Percentiles rank a stretch among this genome's conserved stretches.
These are phyloP conservation scores for Apiospora aurea DNA, from an alignment of 2,329 filamentous ascomycete genomes.

Conservation along the genomic window DNA sequence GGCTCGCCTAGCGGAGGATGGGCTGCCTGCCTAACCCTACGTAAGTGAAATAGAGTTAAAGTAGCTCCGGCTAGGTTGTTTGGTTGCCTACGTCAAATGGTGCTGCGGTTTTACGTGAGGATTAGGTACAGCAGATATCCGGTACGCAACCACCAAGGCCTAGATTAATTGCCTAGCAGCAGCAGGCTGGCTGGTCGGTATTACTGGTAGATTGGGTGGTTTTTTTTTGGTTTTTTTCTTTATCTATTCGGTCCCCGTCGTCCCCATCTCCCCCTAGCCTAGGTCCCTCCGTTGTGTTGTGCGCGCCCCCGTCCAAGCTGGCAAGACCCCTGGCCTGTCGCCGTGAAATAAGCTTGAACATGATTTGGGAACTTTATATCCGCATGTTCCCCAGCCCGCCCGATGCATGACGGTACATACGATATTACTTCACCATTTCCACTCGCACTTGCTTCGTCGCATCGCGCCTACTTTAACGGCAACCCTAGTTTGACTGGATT, in stretches of 20 bases:
- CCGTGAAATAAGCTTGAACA: constrained; percentile 25
- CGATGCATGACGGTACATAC: background rate
- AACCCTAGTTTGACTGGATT: constrained; percentile 9
- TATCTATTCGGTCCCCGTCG: background rate
- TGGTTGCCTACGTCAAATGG: background rate
- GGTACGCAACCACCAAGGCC: constrained; percentile 11
- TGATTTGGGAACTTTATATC: constrained; percentile 25
- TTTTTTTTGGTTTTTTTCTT: background rate
- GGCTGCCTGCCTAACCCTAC: constrained; percentile 5
- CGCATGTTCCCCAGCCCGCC: constrained; percentile 24
- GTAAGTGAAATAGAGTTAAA: constrained; percentile 5
- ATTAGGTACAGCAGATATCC: background rate
- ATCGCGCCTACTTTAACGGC: constrained; percentile 20
- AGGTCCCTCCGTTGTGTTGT: background rate
- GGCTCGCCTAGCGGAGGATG: background rate
- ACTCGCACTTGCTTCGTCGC: constrained; percentile 20
- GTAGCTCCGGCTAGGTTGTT: background rate
- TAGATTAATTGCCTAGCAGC: constrained; percentile 15
- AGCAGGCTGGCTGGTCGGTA: too few species aligned
- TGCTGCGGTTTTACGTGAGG: constrained; percentile 17
- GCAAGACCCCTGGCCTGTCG: constrained; percentile 24
- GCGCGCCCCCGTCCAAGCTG: background rate
- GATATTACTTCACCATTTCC: constrained; percentile 5
- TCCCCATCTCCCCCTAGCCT: background rate
- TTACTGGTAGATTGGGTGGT: background rate